These are phyloP conservation scores for Leccinum variicolor DNA, from an alignment of 768 basidiomycete genomes.

Conservation along the genomic window DNA sequence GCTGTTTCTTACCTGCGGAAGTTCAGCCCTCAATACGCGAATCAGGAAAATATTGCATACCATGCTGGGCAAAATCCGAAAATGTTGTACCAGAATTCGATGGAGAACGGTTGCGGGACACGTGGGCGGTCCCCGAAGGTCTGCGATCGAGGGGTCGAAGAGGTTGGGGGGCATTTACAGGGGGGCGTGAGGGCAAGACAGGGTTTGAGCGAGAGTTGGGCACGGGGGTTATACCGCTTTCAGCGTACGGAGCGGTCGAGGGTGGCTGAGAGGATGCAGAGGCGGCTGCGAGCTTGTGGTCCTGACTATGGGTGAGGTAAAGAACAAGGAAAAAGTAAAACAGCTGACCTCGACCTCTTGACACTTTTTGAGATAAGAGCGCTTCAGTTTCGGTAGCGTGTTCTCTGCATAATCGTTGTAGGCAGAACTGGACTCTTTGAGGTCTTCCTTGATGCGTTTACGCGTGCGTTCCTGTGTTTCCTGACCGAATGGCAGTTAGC, in stretches of 20 bases:
- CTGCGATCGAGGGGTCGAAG: constrained; percentile 72
- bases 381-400: constrained; percentile 77
- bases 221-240: constrained; percentile 27
- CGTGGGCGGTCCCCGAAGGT: constrained; percentile 56
- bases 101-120: constrained; percentile 68
- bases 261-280: constrained; percentile 28
- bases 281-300: constrained; percentile 53
- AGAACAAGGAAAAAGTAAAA: constrained; percentile 1
- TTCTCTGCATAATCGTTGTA: constrained; percentile 83
- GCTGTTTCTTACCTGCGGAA: constrained; percentile 70
- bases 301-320: constrained; percentile 40
- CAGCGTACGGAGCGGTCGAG: constrained; percentile 33
- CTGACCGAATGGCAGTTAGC: constrained; percentile 34
- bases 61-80: constrained; percentile 86
- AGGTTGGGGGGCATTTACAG: constrained; percentile 69
- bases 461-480: constrained; percentile 91
- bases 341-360: constrained; percentile 76
- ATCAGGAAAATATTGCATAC: constrained; percentile 25
- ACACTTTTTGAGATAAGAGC: constrained; percentile 78
- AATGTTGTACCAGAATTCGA: constrained; percentile 78
- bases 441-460: constrained; percentile 86
- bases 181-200: constrained; percentile 45
- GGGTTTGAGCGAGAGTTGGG: constrained; percentile 44
- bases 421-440: constrained; percentile 71
- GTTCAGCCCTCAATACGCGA: neutral